These are phyloP conservation scores for Schwanniomyces yamadae DNA, from an alignment of 805 yeast species.

Conservation along the genomic window DNA sequence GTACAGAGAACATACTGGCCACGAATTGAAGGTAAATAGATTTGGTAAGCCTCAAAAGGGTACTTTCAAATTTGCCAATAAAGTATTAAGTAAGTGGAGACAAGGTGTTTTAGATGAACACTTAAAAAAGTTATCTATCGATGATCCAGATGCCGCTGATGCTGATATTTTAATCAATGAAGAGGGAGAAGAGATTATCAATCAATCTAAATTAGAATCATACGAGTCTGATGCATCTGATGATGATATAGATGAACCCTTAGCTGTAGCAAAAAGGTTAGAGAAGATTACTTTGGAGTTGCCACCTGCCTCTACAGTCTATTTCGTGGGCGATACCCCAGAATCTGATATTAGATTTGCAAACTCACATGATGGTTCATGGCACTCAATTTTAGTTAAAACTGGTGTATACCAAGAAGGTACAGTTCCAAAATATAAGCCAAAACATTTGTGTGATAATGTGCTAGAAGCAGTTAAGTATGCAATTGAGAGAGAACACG, in stretches of 20 bases:
- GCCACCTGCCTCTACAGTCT: conserved; percentile 84
- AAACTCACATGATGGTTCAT: conserved; percentile 77
- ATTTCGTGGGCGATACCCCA: conserved; percentile 88
- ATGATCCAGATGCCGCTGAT: conserved; percentile 42
- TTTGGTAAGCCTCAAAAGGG: conserved; percentile 91
- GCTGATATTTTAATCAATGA: conserved; percentile 44
- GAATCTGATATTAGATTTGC: conserved; percentile 88
- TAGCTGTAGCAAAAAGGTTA: conserved; percentile 37
- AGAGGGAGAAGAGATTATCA: conserved; percentile 44
- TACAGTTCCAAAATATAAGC: conserved; percentile 73
- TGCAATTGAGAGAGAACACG: conserved; percentile 81
- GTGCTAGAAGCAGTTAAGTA: conserved; percentile 81
- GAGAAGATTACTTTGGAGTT: conserved; percentile 51
- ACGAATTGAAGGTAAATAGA: conserved; percentile 72
- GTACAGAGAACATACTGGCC: conserved; percentile 81
- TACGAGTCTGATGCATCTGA: conserved; percentile 31
- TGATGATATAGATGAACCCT: conserved; percentile 36
- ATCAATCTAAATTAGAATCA: conserved; percentile 41
- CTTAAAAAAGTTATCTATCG: conserved; percentile 50
- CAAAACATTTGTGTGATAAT: conserved; percentile 69
- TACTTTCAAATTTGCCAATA: conserved; percentile 80
- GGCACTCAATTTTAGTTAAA: conserved; percentile 83
- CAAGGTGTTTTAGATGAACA: conserved; percentile 73
- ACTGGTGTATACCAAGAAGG: conserved; percentile 87
- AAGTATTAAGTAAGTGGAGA: conserved; percentile 75